Conservation (phyloP, 225 moss, liverwort and hornwort species). For the Thuidium tamariscinum region DNA sequence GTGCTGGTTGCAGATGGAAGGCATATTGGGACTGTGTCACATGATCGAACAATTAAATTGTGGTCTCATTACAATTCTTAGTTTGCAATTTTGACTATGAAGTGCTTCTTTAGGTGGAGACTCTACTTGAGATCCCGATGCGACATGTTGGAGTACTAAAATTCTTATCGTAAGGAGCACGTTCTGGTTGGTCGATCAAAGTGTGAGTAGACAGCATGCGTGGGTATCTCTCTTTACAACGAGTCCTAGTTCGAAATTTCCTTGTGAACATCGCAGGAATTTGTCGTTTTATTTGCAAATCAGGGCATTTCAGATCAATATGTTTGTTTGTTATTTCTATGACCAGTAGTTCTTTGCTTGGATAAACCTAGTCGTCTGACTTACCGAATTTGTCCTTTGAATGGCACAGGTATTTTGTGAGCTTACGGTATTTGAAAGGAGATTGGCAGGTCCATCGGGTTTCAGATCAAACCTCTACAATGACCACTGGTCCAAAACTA, state of each 20-base stretch:
- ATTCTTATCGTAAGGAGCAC: not conserved
- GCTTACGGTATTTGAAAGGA: not conserved
- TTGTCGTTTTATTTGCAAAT: not conserved
- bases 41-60: constrained; percentile 87
- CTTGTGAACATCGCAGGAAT: not conserved
- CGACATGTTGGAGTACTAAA: not conserved
- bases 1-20: constrained; percentile 58
- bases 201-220: not conserved
- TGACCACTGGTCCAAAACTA: not conserved
- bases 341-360: not conserved
- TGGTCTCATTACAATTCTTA: constrained; percentile 61
- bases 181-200: not conserved
- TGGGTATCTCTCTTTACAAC: not conserved
- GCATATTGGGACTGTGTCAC: constrained; percentile 78
- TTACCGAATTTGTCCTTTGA: not conserved
- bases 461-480: not conserved
- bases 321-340: not conserved
- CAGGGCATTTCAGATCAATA: not conserved
- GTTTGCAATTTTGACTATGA: not conserved
- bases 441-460: not conserved
- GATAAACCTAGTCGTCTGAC: not conserved
- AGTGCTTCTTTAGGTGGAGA: not conserved
- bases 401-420: not conserved
- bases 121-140: not conserved
- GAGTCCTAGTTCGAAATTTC: not conserved